Conservation (phyloP, 768 basidiomycete species). For the Cantharellus anzutake region DNA sequence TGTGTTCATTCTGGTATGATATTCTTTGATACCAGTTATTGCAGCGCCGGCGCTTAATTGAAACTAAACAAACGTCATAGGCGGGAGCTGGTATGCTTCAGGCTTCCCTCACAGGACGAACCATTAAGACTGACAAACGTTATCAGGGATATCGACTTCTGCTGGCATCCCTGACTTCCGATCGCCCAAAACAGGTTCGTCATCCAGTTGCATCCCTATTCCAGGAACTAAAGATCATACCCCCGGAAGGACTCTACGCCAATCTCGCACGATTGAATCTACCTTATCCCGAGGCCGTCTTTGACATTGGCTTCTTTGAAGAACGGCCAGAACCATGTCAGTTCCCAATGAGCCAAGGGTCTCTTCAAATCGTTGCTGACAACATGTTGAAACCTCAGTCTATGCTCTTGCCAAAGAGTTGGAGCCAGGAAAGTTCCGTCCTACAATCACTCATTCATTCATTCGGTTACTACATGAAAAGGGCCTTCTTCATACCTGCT, state of each 20-base stretch:
- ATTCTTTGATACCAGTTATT: too few relatives aligned
- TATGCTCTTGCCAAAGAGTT: slow-evolving; percentile 87
- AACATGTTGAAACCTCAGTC: slow-evolving; percentile 22
- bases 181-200: slow-evolving; percentile 47
- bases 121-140: too few relatives aligned
- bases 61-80: too few relatives aligned
- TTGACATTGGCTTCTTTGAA: slow-evolving; percentile 77
- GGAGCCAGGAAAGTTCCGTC: slow-evolving; percentile 77
- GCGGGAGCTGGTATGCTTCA: too few relatives aligned
- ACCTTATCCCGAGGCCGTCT: slow-evolving; percentile 91
- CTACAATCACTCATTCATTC: slow-evolving; percentile 82
- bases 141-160: slow-evolving; percentile 49
- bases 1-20: too few relatives aligned
- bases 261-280: slow-evolving; percentile 59
- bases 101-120: too few relatives aligned
- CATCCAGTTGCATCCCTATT: slow-evolving; percentile 10
- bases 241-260: slow-evolving; percentile 25
- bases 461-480: slow-evolving; percentile 61
- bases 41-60: too few relatives aligned
- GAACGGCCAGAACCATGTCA: slow-evolving; percentile 61
- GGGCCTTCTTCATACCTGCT: slow-evolving; percentile 50
- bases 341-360: slow-evolving; percentile 10
- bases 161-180: slow-evolving; percentile 85
- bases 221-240: background rate
- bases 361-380: background rate